Percentiles rank a stretch among this genome's conserved stretches.
Conservation (phyloP, 164 flowering plant species). For the Vitis riparia region DNA sequence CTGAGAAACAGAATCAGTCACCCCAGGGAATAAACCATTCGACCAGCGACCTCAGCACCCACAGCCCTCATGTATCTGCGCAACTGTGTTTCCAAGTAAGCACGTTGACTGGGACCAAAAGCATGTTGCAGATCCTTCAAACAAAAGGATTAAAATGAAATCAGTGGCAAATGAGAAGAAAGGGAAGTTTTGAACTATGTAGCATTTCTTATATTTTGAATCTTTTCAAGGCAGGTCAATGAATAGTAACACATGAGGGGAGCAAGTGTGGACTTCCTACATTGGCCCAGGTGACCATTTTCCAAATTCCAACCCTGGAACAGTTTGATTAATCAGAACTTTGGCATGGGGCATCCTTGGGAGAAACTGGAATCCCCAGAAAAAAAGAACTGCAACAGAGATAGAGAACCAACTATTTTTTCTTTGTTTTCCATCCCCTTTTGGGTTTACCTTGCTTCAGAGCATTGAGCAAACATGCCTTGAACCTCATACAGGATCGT, state of each 20-base stretch:
- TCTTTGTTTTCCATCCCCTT: too few species aligned
- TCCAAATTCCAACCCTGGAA: neutral
- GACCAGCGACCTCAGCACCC: slow-evolving; percentile 57
- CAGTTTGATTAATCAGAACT: neutral
- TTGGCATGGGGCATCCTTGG: too few species aligned
- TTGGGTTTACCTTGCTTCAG: too few species aligned
- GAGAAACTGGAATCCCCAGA: too few species aligned
- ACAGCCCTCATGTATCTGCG: slow-evolving; percentile 57
- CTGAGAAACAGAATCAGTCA: slow-evolving; percentile 15
- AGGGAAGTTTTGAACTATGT: neutral
- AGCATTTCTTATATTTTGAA: neutral
- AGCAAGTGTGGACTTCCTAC: neutral
- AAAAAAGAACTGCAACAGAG: too few species aligned
- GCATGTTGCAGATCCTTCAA: slow-evolving; percentile 56
- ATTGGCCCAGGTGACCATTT: neutral
- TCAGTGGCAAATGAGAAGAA: neutral
- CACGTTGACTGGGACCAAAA: slow-evolving; percentile 27
- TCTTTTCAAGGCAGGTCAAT: neutral
- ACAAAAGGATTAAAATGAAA: slow-evolving; percentile 1
- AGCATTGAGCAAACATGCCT: too few species aligned
- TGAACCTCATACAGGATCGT: neutral
- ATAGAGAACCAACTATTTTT: too few species aligned
- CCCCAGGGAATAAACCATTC: slow-evolving; percentile 59
- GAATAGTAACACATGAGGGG: neutral
- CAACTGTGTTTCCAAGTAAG: slow-evolving; percentile 49